These are phyloP conservation scores for Hanseniaspora gamundiae DNA, from an alignment of 1,139 yeast genomes.

Conservation along the genomic window DNA sequence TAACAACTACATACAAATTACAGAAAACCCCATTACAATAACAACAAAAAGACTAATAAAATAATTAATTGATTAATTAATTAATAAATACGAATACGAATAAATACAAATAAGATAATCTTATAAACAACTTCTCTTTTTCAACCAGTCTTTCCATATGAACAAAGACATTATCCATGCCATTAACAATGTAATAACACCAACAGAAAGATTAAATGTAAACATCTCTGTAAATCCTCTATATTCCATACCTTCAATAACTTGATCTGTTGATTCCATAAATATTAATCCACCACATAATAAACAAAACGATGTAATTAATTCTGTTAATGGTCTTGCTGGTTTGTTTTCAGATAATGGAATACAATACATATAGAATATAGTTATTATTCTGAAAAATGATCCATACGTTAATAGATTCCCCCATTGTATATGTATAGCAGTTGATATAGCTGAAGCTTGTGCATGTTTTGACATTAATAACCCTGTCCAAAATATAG, in stretches of 20 bases:
- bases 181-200: constrained; percentile 70
- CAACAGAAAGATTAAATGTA: constrained; percentile 75
- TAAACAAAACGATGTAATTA: constrained; percentile 64
- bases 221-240: constrained; percentile 85
- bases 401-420: constrained; percentile 66
- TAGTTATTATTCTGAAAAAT: constrained; percentile 59
- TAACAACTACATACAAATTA: not conserved
- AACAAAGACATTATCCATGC: constrained; percentile 74
- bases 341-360: constrained; percentile 38
- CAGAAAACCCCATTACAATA: too few relatives aligned
- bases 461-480: constrained; percentile 93
- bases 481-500: constrained; percentile 94
- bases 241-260: constrained; percentile 71
- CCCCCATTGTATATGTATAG: constrained; percentile 89
- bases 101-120: too few relatives aligned
- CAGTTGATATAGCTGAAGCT: constrained; percentile 63
- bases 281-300: constrained; percentile 83
- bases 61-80: not conserved
- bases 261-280: constrained; percentile 84
- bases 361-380: constrained; percentile 41
- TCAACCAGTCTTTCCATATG: constrained; percentile 47
- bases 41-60: too few relatives aligned
- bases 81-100: not conserved
- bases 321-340: constrained; percentile 72
- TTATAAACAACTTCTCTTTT: too few relatives aligned